Evolutionary conservation across 192 early-diverging fungal species (phyloP), one percentile per base, ranked within the genome.

Genomic region (Coemansia sp.): DNA sequence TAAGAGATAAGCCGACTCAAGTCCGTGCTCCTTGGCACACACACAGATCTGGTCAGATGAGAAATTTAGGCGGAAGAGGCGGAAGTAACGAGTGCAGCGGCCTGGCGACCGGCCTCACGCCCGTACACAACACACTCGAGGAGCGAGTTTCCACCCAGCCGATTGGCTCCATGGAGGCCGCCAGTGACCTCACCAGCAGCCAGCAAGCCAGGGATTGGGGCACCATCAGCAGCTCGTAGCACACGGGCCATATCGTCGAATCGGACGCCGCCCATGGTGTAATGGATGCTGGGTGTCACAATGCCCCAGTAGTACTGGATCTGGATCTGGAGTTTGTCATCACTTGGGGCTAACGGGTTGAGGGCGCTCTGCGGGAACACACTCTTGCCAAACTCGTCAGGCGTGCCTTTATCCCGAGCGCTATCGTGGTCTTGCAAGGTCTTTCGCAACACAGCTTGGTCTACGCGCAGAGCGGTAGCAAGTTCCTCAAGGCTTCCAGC

Each of bases 71-170:
- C 41, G 15, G 13, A 22, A 20, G 32, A 49, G 15, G 35, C 20
- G 29, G 44, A n/a, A 10, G 35, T 40, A 34, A 24, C 82, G 9
- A 38, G 6, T 3, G 41, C 78, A 70, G 76, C 65, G 7, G 78
- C 78, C 16, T 68, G 69, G 40, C 65, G 68, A 12, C 96, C 96
- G 59, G 96, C 93, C 50, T 95, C 94, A 70, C 96, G 91, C 27
- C 96, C 96, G 85, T 90, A 98, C 47, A 98, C 96, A 13, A 96
- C 95, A 72, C 96, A 98, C 55, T 92, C 95, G 50, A 98, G 82
- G n/a, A 98, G 83, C 34, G 94, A 96, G 56, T 90, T 91, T 49
- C 96, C 96, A 67, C 91, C 96, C 18, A 98, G 89, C 78, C 95
- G 94, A 86, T 97, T 98, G 62, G 94, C 95, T 47, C 95, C 95